Base-by-base conservation (phyloP, 1,284 basidiomycete species). In the Entoloma clypeatum region DNA sequence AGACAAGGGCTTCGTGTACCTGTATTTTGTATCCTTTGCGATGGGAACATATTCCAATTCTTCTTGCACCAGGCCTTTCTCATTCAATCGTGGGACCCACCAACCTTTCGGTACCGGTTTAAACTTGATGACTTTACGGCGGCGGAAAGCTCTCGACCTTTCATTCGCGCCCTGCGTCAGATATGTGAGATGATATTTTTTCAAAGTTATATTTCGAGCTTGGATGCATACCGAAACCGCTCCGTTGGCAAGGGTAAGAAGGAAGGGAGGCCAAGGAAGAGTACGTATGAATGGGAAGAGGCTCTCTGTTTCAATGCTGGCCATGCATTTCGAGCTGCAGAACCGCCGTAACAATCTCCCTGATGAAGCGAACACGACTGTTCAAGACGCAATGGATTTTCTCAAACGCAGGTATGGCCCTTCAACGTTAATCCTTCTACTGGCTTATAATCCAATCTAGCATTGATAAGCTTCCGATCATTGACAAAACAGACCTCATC, bases 111-210 rank as follows among this genome's bases (percentile, higher is more conserved):
- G 33, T 5, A 28, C 9, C 37, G 40, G 21, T 38, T 49, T 35
- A 11, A 14, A 22, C 44, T 49, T 2, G 10, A 24, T 30, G 32
- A 44, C 16, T 35, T 44, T 24, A 46, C 36, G 33, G 24, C 39
- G 18, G 31, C 30, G 27, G 29, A 30, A 10, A 41, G 9, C 25
- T 13, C 45, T 38, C 25, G 16, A 11, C 28, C 44, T 22, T 49
- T 49, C 48, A 49, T 49, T 25, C 38, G 25, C 22, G 11, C n/a
- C 34, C 45, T 47, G 18, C 48, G 48, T 22, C 36, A 22, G 31
- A 43, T 49, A 33, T 44, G 35, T 24, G 48, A 49, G 45, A 47
- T 41, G 21, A 44, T 47, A 33, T 49, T 49, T 7, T 38, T 49
- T 17, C n/a, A n/a, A 18, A 39, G 26, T 26, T 49, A 44, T 32